Conservation (phyloP, 176 grass and related monocot genomes). For the Zoysia japonica region DNA sequence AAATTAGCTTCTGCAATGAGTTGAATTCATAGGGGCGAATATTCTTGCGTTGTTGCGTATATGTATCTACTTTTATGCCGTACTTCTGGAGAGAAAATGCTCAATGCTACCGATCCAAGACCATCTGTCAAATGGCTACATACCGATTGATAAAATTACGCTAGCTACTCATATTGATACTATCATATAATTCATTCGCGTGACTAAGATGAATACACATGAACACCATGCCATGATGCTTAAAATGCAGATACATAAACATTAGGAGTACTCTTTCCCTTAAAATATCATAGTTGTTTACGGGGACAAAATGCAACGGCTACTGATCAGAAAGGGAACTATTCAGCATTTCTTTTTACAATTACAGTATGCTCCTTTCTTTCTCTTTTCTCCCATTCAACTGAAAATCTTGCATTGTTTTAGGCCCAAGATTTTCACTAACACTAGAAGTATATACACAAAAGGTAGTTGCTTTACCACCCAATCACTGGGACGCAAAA, state of each 20-base stretch:
- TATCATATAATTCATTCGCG: no score
- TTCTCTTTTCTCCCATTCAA: not conserved
- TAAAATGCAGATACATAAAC: constrained; percentile 1
- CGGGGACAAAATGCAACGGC: not conserved
- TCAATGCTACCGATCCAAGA: no score
- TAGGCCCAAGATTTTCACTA: constrained; percentile 25
- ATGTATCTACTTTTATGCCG: no score
- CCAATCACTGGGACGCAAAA: constrained; percentile 4
- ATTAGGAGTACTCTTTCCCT: not conserved
- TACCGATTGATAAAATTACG: no score
- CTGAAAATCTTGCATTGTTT: not conserved
- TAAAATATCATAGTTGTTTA: not conserved
- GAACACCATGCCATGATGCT: not conserved
- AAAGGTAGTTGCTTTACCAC: not conserved
- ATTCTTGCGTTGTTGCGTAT: no score
- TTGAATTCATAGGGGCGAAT: not conserved
- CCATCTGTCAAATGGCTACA: no score
- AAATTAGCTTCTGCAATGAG: not conserved
- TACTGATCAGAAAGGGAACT: constrained; percentile 22
- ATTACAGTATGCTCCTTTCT: constrained; percentile 1
- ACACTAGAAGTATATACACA: constrained; percentile 31
- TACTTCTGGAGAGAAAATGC: no score
- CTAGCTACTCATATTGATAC: no score
- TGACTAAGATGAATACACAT: no score
- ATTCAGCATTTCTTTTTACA: constrained; percentile 23